Conservation (phyloP, 306 rosid species). For the Lathyrus aphaca region DNA sequence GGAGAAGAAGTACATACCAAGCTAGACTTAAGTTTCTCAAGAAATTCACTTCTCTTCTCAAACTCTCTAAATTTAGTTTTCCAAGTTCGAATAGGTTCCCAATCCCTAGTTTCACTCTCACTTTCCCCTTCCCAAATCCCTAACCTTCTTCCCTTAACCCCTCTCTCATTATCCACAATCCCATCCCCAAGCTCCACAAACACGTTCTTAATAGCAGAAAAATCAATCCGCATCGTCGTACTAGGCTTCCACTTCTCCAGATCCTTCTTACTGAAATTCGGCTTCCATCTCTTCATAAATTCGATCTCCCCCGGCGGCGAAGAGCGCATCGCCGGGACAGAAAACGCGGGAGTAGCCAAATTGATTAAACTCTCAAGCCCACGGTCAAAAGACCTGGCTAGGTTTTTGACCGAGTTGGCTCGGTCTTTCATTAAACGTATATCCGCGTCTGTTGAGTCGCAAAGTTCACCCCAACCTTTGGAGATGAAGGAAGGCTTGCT, state of each 20-base stretch:
- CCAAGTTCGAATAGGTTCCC: constrained; percentile 93
- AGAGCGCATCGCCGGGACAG: constrained; percentile 72
- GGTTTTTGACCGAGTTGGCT: constrained; percentile 86
- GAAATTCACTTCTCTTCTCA: constrained; percentile 77
- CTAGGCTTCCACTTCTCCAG: constrained; percentile 89
- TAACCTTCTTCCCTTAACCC: constrained; percentile 50
- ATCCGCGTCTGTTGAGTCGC: constrained; percentile 96
- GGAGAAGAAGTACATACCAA: constrained; percentile 48
- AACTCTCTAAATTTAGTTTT: constrained; percentile 82
- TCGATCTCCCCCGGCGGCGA: constrained; percentile 77
- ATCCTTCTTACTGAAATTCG: constrained; percentile 89
- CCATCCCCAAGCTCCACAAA: constrained; percentile 69
- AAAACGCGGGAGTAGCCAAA: constrained; percentile 57
- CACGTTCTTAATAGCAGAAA: constrained; percentile 82
- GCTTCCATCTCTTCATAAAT: constrained; percentile 84
- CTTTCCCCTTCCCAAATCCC: constrained; percentile 63
- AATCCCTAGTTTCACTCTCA: constrained; percentile 55
- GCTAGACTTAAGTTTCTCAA: constrained; percentile 87
- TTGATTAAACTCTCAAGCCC: constrained; percentile 86
- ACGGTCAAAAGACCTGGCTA: constrained; percentile 88
- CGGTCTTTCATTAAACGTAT: constrained; percentile 80
- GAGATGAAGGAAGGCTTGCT: constrained; percentile 82
- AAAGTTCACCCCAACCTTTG: constrained; percentile 93
- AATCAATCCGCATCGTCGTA: constrained; percentile 75
- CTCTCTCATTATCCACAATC: constrained; percentile 54